These are phyloP conservation scores for Withania somnifera DNA, from an alignment of 305 asterid genomes.

Conservation along the genomic window DNA sequence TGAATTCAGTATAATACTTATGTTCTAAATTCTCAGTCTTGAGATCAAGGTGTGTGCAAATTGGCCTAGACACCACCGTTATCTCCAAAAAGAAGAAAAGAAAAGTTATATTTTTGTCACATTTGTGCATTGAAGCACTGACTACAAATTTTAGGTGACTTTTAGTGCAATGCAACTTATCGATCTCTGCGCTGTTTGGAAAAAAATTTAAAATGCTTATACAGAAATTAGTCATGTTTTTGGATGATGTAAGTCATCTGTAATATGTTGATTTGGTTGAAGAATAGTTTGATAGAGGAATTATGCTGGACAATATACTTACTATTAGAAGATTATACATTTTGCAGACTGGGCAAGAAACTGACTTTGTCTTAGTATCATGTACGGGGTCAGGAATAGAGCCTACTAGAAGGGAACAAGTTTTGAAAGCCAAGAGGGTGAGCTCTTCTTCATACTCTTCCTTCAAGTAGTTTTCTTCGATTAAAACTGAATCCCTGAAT, in stretches of 20 bases:
- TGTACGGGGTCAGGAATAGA: constrained; percentile 95
- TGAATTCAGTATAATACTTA: too few relatives aligned
- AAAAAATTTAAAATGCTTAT: background rate
- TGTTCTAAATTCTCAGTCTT: too few relatives aligned
- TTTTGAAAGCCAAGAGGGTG: constrained; percentile 86
- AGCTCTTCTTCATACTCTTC: constrained; percentile 10
- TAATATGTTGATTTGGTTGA: background rate
- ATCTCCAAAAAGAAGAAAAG: too few relatives aligned
- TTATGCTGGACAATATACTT: background rate
- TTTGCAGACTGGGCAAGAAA: constrained; percentile 96
- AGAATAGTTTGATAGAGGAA: background rate
- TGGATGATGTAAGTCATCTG: background rate
- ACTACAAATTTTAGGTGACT: background rate
- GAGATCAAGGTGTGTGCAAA: too few relatives aligned
- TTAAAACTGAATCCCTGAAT: constrained; percentile 6
- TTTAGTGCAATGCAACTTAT: background rate
- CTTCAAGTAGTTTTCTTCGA: background rate
- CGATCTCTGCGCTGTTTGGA: background rate
- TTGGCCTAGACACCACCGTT: too few relatives aligned
- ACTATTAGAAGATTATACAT: constrained; percentile 7
- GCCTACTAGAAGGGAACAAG: constrained; percentile 75
- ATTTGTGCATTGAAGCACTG: background rate
- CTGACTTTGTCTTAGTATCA: constrained; percentile 83
- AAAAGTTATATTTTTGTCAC: too few relatives aligned
- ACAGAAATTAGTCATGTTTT: background rate